A percentile compares a stretch with the other conserved stretches of the same genome.
These are phyloP conservation scores for Komagataella pastoris DNA, from an alignment of 805 yeast genomes.

Conservation along the genomic window DNA sequence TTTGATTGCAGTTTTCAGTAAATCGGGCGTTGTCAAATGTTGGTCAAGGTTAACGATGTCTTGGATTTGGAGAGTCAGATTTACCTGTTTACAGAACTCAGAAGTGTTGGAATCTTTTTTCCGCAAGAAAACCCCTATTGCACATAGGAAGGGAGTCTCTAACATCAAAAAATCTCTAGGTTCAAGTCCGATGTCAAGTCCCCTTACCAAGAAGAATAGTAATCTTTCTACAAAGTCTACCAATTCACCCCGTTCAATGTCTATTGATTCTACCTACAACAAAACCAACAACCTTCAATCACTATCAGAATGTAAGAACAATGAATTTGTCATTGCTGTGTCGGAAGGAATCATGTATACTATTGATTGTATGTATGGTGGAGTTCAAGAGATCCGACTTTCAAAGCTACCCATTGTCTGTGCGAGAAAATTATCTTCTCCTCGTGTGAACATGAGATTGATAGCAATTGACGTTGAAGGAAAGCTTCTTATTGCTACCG, in stretches of 20 bases:
- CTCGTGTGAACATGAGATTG: conserved; percentile 63
- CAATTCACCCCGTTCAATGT: conserved; percentile 9
- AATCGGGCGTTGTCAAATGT: conserved; percentile 39
- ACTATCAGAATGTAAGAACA: conserved; percentile 14
- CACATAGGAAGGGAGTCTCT: conserved; percentile 13
- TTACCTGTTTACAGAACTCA: conserved; percentile 21
- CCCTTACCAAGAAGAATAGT: neutral
- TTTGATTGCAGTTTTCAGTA: conserved; percentile 40
- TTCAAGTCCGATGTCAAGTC: neutral
- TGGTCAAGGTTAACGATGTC: conserved; percentile 42
- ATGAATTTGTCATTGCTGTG: conserved; percentile 39
- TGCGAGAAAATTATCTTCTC: conserved; percentile 47
- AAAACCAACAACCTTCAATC: conserved; percentile 13
- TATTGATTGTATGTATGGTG: conserved; percentile 36
- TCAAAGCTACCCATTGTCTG: conserved; percentile 25
- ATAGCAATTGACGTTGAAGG: conserved; percentile 38
- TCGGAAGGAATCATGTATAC: conserved; percentile 36
- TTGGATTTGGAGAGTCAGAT: conserved; percentile 41
- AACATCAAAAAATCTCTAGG: neutral
- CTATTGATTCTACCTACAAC: conserved; percentile 19
- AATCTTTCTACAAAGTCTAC: neutral
- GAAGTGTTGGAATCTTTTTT: conserved; percentile 45
- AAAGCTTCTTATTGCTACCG: conserved; percentile 47
- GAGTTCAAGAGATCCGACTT: conserved; percentile 19
- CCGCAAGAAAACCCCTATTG: conserved; percentile 37